Evolutionary conservation across 768 basidiomycete species (phyloP), one percentile per base, ranked within the genome.

Genomic region (Trametes cingulata): DNA sequence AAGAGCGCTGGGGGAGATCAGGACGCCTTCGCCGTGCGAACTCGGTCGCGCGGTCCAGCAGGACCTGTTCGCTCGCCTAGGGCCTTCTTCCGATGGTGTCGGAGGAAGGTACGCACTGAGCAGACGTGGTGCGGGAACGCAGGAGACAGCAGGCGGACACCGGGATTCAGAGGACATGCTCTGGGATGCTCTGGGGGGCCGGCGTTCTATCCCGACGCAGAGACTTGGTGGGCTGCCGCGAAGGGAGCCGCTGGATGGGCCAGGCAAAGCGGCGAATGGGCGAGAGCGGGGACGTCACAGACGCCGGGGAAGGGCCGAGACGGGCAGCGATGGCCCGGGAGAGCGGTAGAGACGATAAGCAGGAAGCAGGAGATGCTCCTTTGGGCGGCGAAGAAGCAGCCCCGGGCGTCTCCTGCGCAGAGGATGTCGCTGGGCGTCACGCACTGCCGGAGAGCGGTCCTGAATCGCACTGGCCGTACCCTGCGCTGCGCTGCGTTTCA

Each of bases 21-120:
- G 46, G 55, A 48, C 45, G 55, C 24, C 20, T 47, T 46, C 35
- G 25, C 12, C 55, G 46, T 37, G 55, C 35, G 55, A 27, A 25
- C n/a, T 22, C 33, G 36, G 37, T 13, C 35, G 54, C 46, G 43
- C 43, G 54, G 43, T 47, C 29, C 33, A 36, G 47, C 6, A 33
- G 29, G 33, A 33, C 6, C 29, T n/a, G n/a, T 35, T 14, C 29
- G 33, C 15, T 39, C 25, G 36, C 36, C 45, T 27, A 33, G 25
- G 13, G 47, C n/a, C 20, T 22, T 22, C 20, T 19, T 49, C 56
- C 56, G 56, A 39, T 41, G 36, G 19, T 12, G 39, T 42, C 56
- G 56, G 56, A 50, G 56, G 56, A n/a, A 24, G 6, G 42, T 36
- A 33, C 29, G 10, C 29, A 33, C 10, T 10, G 29, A 4, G 6